Evolutionary conservation across 2,329 filamentous ascomycete genomes (phyloP).

Genomic region (Aspergillus alliaceus): DNA sequence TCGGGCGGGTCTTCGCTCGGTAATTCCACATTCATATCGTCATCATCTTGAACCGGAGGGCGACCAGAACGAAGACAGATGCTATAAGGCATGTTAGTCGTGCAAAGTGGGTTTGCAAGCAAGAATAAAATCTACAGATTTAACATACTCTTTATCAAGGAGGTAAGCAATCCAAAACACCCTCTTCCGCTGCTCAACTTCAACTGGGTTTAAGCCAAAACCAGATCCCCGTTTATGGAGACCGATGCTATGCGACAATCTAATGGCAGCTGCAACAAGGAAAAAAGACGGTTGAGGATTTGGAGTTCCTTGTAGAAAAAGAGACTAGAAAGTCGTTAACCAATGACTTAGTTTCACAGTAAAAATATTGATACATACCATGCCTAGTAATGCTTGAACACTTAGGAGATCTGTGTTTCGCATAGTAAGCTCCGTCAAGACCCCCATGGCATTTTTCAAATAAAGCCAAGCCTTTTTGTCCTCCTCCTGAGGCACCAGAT

Average conservation of each 20-base stretch:
- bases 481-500: slow-evolving; percentile 84
- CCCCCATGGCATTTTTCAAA: slow-evolving; percentile 93
- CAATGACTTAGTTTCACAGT: background rate
- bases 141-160: slow-evolving; percentile 65
- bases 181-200: slow-evolving; percentile 84
- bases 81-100: slow-evolving; percentile 32
- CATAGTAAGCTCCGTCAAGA: slow-evolving; percentile 90
- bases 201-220: slow-evolving; percentile 89
- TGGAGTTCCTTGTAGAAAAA: slow-evolving; percentile 94
- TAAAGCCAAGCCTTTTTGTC: slow-evolving; percentile 95
- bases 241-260: slow-evolving; percentile 89
- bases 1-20: slow-evolving; percentile 88
- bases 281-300: slow-evolving; percentile 95
- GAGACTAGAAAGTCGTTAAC: slow-evolving; percentile 50
- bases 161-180: slow-evolving; percentile 78
- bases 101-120: background rate
- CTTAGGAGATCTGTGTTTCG: slow-evolving; percentile 93
- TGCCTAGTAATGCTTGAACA: slow-evolving; percentile 89
- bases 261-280: slow-evolving; percentile 84
- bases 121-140: background rate
- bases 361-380: slow-evolving; percentile 53
- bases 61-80: slow-evolving; percentile 71
- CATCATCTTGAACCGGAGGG: slow-evolving; percentile 71
- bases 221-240: slow-evolving; percentile 90
- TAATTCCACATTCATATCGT: slow-evolving; percentile 93